Evolutionary conservation across 2,329 filamentous ascomycete genomes (phyloP), one percentile per base, ranked within the genome.

Genomic region (Plectosphaerella cucumerina): DNA sequence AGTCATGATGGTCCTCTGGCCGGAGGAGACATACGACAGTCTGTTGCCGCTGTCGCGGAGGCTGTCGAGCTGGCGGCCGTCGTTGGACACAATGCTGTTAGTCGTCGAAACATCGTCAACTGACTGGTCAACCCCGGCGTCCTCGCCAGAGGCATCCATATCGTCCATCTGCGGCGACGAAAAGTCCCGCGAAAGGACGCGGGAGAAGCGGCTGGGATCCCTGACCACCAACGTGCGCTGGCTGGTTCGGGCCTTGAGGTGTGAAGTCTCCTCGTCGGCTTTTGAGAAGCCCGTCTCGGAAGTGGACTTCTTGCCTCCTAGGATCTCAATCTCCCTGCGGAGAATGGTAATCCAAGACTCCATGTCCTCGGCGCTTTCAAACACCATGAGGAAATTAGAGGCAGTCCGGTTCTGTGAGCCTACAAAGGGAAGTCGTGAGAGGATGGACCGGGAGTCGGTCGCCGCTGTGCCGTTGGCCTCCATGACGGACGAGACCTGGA

Each of bases 341-440:
- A 93, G 70, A 0, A 78, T 74, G 1, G 77, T 75, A 63, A 93
- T 82, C 89, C 89, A 94, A 42, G 73, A 70, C 53, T 90, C 85
- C 86, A 93, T 89, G 43, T 89, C 84, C 55, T 86, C 82, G 2
- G 86, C 84, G 53, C 73, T 82, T 48, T 90, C 82, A 56, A 92
- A 84, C 0, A 93, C 82, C 63, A 94, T 76, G 21, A 94, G 70
- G 50, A 91, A 78, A 55, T 83, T 87, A 1, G 80, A 76, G 2
- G 80, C 80, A 17, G 76, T 72, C 54, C 78, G 77, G 60, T 78
- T 81, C 50, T 85, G 80, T 10, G 71, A 65, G 37, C 71, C 75
- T 39, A 82, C 78, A 39, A 87, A 78, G 2, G 83, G 77, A 47
- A 90, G 70, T 49, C 85, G 81, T 2, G 85, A 82, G 31, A 90